phyloP scores from a whole-genome alignment of 768 basidiomycete species.

The Pleurotus sapidus region DNA sequence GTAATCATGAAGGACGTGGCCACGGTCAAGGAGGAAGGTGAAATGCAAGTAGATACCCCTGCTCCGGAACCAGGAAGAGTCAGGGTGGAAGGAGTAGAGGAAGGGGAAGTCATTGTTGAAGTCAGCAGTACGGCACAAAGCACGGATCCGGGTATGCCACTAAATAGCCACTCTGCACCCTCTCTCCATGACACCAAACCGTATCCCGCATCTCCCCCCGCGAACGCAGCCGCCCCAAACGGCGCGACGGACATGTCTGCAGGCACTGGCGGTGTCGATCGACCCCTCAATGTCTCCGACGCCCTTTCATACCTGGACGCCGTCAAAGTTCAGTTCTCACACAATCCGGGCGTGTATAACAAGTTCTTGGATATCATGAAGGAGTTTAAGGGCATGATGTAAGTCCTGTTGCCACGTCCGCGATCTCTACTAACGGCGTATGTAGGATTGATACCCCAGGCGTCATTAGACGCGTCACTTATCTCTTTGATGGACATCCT shows the following conservation, averaged over 20 bases:
- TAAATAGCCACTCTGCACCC: too few relatives aligned
- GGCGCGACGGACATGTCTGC: neutral
- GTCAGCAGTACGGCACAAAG: too few relatives aligned
- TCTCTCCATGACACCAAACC: too few relatives aligned
- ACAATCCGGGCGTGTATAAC: constrained; percentile 95
- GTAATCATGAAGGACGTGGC: too few relatives aligned
- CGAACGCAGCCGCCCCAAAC: too few relatives aligned
- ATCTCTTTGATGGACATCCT: constrained; percentile 89
- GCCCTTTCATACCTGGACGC: constrained; percentile 91
- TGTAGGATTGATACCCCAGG: constrained; percentile 94
- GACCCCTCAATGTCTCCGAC: constrained; percentile 93
- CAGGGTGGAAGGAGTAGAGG: too few relatives aligned
- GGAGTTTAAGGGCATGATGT: constrained; percentile 96
- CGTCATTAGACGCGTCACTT: constrained; percentile 93
- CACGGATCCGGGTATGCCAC: too few relatives aligned
- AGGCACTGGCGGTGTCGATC: constrained; percentile 20
- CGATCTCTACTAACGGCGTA: constrained; percentile 1
- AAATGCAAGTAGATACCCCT: too few relatives aligned
- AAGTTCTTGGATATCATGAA: constrained; percentile 97
- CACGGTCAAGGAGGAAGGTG: too few relatives aligned
- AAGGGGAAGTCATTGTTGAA: too few relatives aligned
- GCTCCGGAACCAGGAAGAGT: too few relatives aligned
- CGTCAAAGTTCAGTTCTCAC: constrained; percentile 87
- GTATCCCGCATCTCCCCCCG: too few relatives aligned
- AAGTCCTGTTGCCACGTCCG: constrained; percentile 24